These are phyloP conservation scores for Amanita rubescens DNA, from an alignment of 768 basidiomycete species.

Conservation along the genomic window DNA sequence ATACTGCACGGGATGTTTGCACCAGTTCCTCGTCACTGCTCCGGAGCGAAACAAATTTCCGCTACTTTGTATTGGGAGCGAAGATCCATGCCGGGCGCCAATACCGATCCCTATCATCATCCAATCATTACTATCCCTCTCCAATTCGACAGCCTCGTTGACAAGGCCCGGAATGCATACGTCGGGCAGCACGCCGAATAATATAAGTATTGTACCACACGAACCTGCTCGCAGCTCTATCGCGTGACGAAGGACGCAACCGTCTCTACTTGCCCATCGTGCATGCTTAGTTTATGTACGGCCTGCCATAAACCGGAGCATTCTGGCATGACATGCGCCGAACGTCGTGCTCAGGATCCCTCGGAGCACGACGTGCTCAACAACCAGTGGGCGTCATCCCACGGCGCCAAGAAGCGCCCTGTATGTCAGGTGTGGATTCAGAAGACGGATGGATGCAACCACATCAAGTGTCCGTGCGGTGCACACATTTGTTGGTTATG, in stretches of 20 bases:
- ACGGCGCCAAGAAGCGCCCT: conserved; percentile 29
- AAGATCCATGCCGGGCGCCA: not conserved
- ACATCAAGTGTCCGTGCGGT: conserved; percentile 29
- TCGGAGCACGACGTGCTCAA: conserved; percentile 1
- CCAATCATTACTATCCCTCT: not conserved
- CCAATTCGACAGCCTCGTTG: not conserved
- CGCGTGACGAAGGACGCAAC: not conserved
- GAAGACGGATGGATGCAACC: conserved; percentile 33
- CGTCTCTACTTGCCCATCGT: conserved; percentile 36
- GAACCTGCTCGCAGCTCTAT: conserved; percentile 1
- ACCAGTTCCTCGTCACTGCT: conserved; percentile 1
- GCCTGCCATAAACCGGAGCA: conserved; percentile 43
- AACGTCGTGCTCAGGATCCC: not conserved
- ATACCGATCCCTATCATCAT: conserved; percentile 1
- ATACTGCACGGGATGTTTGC: conserved; percentile 1
- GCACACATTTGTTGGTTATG: conserved; percentile 36
- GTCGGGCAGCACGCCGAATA: not conserved
- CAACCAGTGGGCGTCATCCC: not conserved
- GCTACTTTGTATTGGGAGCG: conserved; percentile 1
- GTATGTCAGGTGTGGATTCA: conserved; percentile 26
- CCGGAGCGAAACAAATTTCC: conserved; percentile 4
- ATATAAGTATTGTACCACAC: conserved; percentile 1
- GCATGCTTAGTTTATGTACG: conserved; percentile 40
- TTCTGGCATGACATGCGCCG: conserved; percentile 32
- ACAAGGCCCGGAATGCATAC: not conserved